phyloP scores from a whole-genome alignment of 768 basidiomycete genomes.

The Termitomyces sp. region DNA sequence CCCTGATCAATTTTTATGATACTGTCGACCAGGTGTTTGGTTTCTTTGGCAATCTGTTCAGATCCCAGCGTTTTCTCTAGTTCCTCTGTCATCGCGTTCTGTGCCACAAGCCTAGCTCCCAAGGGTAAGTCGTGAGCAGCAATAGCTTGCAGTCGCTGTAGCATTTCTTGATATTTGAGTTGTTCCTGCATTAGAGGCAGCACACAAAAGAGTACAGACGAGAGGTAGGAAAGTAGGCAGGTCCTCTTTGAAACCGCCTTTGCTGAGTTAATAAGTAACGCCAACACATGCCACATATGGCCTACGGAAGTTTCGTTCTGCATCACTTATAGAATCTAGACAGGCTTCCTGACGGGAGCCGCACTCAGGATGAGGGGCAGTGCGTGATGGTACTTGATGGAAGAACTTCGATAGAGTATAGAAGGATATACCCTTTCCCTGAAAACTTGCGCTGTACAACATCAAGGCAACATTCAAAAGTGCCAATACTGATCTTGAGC shows the following conservation, averaged over 20 bases:
- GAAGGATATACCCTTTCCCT: background rate
- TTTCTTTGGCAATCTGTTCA: background rate
- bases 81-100: constrained; percentile 1
- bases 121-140: background rate
- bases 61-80: background rate
- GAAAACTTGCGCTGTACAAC: background rate
- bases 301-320: background rate
- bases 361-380: background rate
- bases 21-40: constrained; percentile 5
- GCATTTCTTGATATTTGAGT: background rate
- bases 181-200: background rate
- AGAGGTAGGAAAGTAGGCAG: background rate
- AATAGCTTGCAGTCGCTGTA: background rate
- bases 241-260: background rate
- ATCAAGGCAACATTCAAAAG: background rate
- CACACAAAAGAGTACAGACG: background rate
- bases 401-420: background rate
- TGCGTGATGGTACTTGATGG: background rate
- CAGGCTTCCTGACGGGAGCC: background rate
- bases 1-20: constrained; percentile 11
- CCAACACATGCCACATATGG: background rate
- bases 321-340: background rate
- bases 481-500: background rate
- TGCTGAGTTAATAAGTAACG: background rate
- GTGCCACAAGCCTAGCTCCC: background rate